These are phyloP conservation scores for Tolypocladium album DNA, from an alignment of 2,329 filamentous ascomycete genomes.

Conservation along the genomic window DNA sequence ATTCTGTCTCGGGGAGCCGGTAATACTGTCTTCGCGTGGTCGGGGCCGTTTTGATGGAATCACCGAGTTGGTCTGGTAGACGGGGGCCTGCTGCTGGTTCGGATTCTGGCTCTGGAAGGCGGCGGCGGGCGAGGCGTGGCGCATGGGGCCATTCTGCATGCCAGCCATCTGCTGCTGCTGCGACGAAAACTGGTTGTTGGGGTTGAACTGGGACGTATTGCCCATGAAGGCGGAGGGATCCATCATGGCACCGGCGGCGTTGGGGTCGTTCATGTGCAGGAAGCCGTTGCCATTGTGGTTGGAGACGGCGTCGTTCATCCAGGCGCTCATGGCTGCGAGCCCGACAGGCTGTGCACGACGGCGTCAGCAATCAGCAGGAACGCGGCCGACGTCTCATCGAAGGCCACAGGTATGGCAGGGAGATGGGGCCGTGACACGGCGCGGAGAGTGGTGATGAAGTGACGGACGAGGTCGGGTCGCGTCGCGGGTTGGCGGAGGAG, in stretches of 20 bases:
- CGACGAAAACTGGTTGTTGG: constrained; percentile 42
- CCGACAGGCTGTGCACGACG: constrained; percentile 30
- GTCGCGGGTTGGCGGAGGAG: constrained; percentile 30
- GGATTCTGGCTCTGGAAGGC: constrained; percentile 47
- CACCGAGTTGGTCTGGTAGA: constrained; percentile 75
- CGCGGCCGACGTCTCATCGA: constrained; percentile 29
- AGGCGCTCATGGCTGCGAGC: constrained; percentile 55
- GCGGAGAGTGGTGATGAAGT: constrained; percentile 24
- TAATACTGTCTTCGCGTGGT: constrained; percentile 72
- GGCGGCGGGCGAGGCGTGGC: constrained; percentile 61
- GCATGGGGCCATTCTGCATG: constrained; percentile 76
- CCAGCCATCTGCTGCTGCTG: constrained; percentile 34
- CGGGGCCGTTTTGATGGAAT: constrained; percentile 84
- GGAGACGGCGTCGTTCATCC: constrained; percentile 61
- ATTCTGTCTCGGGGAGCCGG: constrained; percentile 69
- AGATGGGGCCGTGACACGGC: constrained; percentile 38
- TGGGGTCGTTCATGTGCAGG: constrained; percentile 52
- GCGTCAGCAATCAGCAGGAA: constrained; percentile 34
- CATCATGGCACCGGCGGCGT: constrained; percentile 48
- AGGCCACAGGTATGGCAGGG: constrained; percentile 24
- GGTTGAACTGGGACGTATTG: constrained; percentile 49
- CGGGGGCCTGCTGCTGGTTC: constrained; percentile 27
- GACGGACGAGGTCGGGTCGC: constrained; percentile 22
- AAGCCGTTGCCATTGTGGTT: constrained; percentile 63
- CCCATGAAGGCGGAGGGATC: constrained; percentile 55